phyloP scores from a whole-genome alignment of 495 filamentous ascomycete species.

The Podospora conica region DNA sequence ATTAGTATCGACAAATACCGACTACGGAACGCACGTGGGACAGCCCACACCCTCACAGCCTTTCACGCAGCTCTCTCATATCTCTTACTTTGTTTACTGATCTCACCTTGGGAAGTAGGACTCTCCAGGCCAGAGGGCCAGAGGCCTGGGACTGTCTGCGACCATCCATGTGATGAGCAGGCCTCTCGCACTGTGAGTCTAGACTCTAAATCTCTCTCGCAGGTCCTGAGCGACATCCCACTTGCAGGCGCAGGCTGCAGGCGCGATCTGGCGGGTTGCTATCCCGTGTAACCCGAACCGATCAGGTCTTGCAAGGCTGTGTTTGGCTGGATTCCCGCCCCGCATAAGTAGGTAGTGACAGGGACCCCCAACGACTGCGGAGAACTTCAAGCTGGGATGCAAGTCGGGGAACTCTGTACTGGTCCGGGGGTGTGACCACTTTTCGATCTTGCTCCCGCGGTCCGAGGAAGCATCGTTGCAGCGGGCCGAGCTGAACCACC shows the following conservation, averaged over 20 bases:
- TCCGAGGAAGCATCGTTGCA: not conserved
- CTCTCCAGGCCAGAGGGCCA: not conserved
- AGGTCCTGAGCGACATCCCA: not conserved
- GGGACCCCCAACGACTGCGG: not conserved
- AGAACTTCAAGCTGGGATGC: not conserved
- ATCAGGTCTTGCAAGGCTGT: not conserved
- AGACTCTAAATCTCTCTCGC: not conserved
- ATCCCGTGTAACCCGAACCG: not conserved
- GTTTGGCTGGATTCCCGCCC: not conserved
- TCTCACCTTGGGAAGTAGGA: too few relatives aligned
- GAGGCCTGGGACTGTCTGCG: not conserved
- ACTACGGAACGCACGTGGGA: not conserved
- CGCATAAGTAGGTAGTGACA: not conserved
- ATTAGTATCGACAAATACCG: not conserved
- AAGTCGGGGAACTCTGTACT: not conserved
- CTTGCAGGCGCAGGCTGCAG: not conserved
- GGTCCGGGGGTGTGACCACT: not conserved
- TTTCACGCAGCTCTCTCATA: not conserved
- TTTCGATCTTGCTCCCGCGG: not conserved
- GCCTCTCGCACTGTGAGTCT: not conserved
- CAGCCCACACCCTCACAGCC: too few relatives aligned
- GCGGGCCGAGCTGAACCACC: not conserved
- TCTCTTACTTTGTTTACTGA: not conserved
- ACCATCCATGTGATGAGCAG: not conserved
- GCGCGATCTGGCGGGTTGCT: not conserved